Conservation (phyloP, 306 rosid species). For the Prunus salicina region DNA sequence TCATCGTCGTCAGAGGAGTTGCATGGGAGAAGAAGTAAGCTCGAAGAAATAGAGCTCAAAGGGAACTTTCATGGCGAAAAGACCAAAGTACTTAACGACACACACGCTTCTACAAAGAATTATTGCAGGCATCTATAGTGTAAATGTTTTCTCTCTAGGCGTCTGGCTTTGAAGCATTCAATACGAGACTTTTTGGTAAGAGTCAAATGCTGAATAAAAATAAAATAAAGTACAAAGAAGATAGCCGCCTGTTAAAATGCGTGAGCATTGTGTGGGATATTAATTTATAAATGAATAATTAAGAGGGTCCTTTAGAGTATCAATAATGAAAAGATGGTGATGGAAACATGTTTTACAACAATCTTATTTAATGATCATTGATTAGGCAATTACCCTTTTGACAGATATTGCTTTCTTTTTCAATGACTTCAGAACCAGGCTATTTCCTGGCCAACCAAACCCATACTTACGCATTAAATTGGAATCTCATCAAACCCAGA, state of each 20-base stretch:
- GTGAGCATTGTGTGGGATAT: conserved; percentile 6
- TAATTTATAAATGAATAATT: background rate
- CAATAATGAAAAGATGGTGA: background rate
- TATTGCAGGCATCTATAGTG: background rate
- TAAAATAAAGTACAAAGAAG: background rate
- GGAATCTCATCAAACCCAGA: background rate
- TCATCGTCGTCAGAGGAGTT: conserved; percentile 14
- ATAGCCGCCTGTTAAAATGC: conserved; percentile 17
- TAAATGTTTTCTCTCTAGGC: background rate
- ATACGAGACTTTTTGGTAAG: conserved; percentile 8
- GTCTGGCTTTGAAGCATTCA: conserved; percentile 33
- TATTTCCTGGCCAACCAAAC: background rate
- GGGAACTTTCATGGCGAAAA: conserved; percentile 5
- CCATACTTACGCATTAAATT: background rate
- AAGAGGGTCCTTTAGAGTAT: background rate
- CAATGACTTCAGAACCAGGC: background rate
- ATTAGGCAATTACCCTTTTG: background rate
- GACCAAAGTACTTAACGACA: background rate
- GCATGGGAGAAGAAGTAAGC: background rate
- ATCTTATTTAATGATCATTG: background rate
- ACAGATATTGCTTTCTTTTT: background rate
- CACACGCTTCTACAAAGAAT: background rate
- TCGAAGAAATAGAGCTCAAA: background rate
- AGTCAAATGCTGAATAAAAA: conserved; percentile 14
- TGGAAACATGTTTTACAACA: background rate